These are phyloP conservation scores for Trametes hirsuta DNA, from an alignment of 1,284 basidiomycete genomes.

Conservation along the genomic window DNA sequence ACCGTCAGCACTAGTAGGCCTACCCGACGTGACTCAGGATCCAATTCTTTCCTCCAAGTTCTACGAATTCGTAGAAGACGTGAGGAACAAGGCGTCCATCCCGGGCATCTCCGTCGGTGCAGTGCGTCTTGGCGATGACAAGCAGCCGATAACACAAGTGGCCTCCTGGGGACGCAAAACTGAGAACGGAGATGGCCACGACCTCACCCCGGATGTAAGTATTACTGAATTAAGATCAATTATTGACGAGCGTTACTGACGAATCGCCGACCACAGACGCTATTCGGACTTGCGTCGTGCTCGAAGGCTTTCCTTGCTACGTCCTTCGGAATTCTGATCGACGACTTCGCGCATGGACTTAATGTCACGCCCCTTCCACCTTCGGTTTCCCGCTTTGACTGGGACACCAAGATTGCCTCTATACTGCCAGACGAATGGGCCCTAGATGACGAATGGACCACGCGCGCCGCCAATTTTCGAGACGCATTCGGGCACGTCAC, in stretches of 20 bases:
- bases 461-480: slow-evolving; percentile 38
- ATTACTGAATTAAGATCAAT: background rate
- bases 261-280: slow-evolving; percentile 31
- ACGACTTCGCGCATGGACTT: slow-evolving; percentile 25
- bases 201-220: slow-evolving; percentile 33
- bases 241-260: background rate
- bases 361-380: slow-evolving; percentile 26
- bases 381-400: slow-evolving; percentile 16
- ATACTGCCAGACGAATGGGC: slow-evolving; percentile 43
- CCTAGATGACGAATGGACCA: slow-evolving; percentile 41
- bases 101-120: slow-evolving; percentile 28
- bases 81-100: slow-evolving; percentile 19
- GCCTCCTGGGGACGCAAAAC: slow-evolving; percentile 28
- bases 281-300: slow-evolving; percentile 46
- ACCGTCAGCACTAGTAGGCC: no score
- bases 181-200: slow-evolving; percentile 31
- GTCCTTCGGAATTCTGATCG: slow-evolving; percentile 37
- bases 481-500: slow-evolving; percentile 33
- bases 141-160: slow-evolving; percentile 4
- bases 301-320: slow-evolving; percentile 44
- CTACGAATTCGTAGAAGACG: slow-evolving; percentile 15
- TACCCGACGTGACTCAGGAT: background rate
- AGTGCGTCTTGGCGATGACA: slow-evolving; percentile 20
- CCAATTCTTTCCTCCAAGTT: slow-evolving; percentile 11
- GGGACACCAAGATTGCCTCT: slow-evolving; percentile 43